Base-by-base conservation (phyloP, 2,329 filamentous ascomycete species). In the Cladophialophora chaetospira region DNA sequence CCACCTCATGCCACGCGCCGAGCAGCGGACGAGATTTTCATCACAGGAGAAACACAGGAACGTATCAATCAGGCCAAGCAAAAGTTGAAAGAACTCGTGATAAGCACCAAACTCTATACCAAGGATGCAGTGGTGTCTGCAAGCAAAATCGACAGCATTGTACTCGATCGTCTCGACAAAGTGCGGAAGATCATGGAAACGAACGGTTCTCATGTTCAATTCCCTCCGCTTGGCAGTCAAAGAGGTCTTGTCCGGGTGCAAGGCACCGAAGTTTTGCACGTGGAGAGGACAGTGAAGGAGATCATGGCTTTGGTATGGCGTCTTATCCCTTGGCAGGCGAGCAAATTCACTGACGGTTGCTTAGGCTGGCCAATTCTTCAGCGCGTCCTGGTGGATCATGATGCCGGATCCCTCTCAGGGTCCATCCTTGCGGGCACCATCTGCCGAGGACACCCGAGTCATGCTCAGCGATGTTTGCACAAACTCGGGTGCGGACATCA, bases 141-240 rank as follows among this genome's bases (percentile, higher is more conserved):
- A 28, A 88, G 89, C 71, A 99, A 99, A 77, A 91, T 97, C 62
- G 94, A 99, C 73, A 95, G 88, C 71, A 93, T 99, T 66, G 74
- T 99, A 57, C 84, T 97, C 31, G 89, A 89, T 66, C 88, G 94
- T 23, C 80, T 97, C 67, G 93, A 97, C 74, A 97, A 97, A 74
- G 91, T 99, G 57, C 90, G 92, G 69, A 97, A 96, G 79, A 96
- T 99, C 63, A 93, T 97, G 74, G 94, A 99, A 71, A 88, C 88
- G 54, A 97, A 97, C 69, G 94, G 93, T 33, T 95, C 93, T 5
- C 96, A 95, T 72, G 91, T 99, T 66, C 83, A 96, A 71, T 90
- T 99, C 64, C 94, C 94, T 5, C 86, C 88, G 17, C 80, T 99
- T 36, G 94, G 91, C 19, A 91, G 89, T 64, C 88, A 93, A 71